Evolutionary conservation across 1,284 basidiomycete species (phyloP).

Genomic region (Mycena citricolor): DNA sequence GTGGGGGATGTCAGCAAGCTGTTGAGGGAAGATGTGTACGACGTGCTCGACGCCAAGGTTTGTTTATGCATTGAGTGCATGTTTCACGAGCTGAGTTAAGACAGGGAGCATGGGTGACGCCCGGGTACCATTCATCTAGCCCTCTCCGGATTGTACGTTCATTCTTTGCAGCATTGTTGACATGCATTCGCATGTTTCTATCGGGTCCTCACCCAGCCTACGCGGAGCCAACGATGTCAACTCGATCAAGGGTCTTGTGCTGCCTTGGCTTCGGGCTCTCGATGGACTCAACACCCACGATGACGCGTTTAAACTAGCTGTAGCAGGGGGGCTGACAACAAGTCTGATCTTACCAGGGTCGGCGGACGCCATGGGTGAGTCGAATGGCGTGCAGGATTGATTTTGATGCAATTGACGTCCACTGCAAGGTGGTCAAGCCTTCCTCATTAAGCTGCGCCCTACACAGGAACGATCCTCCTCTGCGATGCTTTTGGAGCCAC

Average conservation of each 20-base stretch:
- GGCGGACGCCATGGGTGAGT: constrained; percentile 43
- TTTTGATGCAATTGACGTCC: constrained; percentile 16
- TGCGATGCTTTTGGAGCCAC: constrained; percentile 60
- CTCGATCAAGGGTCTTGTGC: constrained; percentile 51
- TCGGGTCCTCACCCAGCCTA: constrained; percentile 35
- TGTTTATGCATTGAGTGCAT: constrained; percentile 23
- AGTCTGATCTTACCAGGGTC: constrained; percentile 55
- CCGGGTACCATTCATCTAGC: constrained; percentile 21
- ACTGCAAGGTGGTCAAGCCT: constrained; percentile 57
- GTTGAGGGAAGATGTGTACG: constrained; percentile 26
- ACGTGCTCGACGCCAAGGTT: constrained; percentile 42
- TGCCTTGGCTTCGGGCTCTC: constrained; percentile 61
- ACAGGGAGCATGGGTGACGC: constrained; percentile 52
- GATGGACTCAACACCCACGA: constrained; percentile 67
- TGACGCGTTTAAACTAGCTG: constrained; percentile 52
- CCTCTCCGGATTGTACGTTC: not conserved
- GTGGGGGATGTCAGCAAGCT: constrained; percentile 42
- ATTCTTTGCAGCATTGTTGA: constrained; percentile 53
- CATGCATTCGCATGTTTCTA: constrained; percentile 76
- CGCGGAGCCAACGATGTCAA: constrained; percentile 52
- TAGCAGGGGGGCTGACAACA: constrained; percentile 71
- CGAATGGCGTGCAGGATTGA: not conserved
- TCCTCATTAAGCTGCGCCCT: constrained; percentile 62
- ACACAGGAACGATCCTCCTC: constrained; percentile 53
- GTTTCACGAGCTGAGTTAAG: constrained; percentile 40